Conservation (phyloP, 305 asterid species). For the Ruellia speciosa region DNA sequence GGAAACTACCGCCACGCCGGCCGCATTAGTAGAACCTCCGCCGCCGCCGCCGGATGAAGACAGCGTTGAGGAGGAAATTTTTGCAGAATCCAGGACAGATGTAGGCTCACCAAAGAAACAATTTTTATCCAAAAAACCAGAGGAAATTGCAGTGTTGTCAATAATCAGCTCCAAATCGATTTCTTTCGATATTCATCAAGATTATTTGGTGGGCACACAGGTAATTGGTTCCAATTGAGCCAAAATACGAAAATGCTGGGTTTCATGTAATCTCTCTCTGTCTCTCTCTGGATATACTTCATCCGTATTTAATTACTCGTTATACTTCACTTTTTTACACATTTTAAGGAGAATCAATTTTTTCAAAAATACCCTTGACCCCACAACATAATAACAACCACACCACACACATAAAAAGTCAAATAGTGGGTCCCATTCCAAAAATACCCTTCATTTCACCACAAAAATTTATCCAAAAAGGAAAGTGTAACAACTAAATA, state of each 20-base stretch:
- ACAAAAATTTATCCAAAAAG: too few species aligned
- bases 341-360: too few species aligned
- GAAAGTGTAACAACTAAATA: too few species aligned
- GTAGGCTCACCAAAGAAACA: constrained; percentile 50
- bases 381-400: too few species aligned
- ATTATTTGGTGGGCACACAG: neutral
- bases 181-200: too few species aligned
- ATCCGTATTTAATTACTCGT: too few species aligned
- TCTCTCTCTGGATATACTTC: neutral
- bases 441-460: too few species aligned
- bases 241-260: constrained; percentile 21
- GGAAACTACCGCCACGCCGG: constrained; percentile 55
- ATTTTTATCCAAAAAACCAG: constrained; percentile 23
- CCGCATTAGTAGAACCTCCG: constrained; percentile 45
- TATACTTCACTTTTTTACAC: too few species aligned
- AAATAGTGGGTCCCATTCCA: too few species aligned
- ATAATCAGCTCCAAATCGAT: constrained; percentile 39
- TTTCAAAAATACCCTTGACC: too few species aligned
- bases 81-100: constrained; percentile 80
- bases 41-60: constrained; percentile 61
- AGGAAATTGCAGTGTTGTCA: constrained; percentile 19
- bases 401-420: too few species aligned
- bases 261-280: constrained; percentile 7
- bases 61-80: constrained; percentile 66
- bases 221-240: neutral